phyloP scores from a whole-genome alignment of 2,329 filamentous ascomycete species.

The Didymella sp. region DNA sequence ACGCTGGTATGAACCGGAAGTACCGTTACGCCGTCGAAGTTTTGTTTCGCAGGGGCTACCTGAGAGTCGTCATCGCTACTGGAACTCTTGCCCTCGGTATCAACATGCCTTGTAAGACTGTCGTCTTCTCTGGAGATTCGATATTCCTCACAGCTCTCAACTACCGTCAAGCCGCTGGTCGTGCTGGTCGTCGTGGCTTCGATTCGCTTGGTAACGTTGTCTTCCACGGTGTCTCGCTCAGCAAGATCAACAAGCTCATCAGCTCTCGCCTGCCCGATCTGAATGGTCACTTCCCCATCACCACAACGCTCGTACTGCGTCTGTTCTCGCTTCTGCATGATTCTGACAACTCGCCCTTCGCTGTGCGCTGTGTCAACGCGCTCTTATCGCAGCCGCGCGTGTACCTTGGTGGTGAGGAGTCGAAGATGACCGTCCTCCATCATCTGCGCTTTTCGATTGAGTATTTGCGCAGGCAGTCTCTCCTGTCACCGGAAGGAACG shows the following conservation, averaged over 20 bases:
- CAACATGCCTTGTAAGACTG: constrained; percentile 76
- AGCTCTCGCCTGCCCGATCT: constrained; percentile 76
- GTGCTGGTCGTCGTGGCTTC: constrained; percentile 80
- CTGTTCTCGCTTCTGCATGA: constrained; percentile 71
- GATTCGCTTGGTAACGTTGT: constrained; percentile 82
- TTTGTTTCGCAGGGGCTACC: constrained; percentile 73
- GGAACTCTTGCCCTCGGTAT: constrained; percentile 79
- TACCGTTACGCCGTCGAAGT: constrained; percentile 78
- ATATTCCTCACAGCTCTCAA: constrained; percentile 76
- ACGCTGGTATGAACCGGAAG: constrained; percentile 78
- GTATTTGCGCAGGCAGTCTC: constrained; percentile 72
- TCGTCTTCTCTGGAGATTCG: constrained; percentile 77
- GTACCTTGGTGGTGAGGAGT: constrained; percentile 72
- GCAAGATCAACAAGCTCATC: constrained; percentile 72
- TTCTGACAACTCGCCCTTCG: constrained; percentile 68
- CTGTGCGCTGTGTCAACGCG: constrained; percentile 67
- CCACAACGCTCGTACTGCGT: constrained; percentile 73
- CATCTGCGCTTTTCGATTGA: constrained; percentile 83
- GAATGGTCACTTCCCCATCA: constrained; percentile 79
- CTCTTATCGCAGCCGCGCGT: constrained; percentile 73
- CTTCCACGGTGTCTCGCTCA: constrained; percentile 69
- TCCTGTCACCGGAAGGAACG: constrained; percentile 66
- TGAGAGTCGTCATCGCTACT: constrained; percentile 75
- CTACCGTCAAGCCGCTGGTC: constrained; percentile 77
- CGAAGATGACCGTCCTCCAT: constrained; percentile 73